Evolutionary conservation across 495 filamentous ascomycete species (phyloP).

Genomic region (Venustampulla echinocandica): DNA sequence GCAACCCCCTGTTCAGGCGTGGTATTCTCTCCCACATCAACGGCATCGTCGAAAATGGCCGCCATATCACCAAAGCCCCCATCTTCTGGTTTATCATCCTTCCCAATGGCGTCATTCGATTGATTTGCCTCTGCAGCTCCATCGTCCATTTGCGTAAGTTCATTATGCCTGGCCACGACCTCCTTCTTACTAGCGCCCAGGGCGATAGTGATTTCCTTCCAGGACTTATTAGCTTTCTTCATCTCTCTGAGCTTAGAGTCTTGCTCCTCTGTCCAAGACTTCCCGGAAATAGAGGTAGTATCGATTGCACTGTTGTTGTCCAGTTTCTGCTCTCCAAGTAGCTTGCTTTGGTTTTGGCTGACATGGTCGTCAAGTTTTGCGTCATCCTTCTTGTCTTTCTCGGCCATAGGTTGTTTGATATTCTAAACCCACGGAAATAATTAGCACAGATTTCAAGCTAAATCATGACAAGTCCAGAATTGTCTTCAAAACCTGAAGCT

Average conservation of each 20-base stretch:
- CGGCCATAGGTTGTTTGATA: neutral
- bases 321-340: too few relatives aligned
- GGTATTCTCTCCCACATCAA: neutral
- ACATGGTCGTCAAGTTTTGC: constrained; percentile 2
- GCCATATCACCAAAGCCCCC: neutral
- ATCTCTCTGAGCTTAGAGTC: constrained; percentile 22
- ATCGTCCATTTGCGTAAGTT: too few relatives aligned
- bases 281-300: neutral
- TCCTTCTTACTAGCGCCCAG: constrained; percentile 13
- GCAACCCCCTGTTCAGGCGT: neutral
- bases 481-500: too few relatives aligned
- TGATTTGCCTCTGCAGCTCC: too few relatives aligned
- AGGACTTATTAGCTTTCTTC: constrained; percentile 19
- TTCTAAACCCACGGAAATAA: constrained; percentile 5
- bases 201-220: constrained; percentile 16
- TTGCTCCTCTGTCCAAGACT: constrained; percentile 14
- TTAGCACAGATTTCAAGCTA: too few relatives aligned
- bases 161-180: constrained; percentile 1
- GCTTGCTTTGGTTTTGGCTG: too few relatives aligned
- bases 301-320: constrained; percentile 3
- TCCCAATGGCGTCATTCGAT: too few relatives aligned
- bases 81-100: neutral
- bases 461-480: too few relatives aligned
- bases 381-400: neutral
- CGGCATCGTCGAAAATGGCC: neutral